Conservation (phyloP, 179 eudicot species). For the Silene coronaria region DNA sequence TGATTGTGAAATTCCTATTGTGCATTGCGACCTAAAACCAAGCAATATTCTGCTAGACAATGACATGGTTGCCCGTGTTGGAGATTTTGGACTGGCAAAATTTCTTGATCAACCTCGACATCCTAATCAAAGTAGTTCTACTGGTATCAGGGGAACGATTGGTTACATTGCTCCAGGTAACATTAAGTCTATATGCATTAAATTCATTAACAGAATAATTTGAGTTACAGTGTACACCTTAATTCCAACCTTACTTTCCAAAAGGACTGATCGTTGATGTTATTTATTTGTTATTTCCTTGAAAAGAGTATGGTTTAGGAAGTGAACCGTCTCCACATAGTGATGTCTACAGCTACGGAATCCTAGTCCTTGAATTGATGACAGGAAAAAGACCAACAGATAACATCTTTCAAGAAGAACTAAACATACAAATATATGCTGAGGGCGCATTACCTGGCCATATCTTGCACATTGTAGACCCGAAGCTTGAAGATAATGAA, state of each 20-base stretch:
- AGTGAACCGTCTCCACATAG: conserved; percentile 11
- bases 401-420: conserved; percentile 10
- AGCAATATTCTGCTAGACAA: conserved; percentile 8
- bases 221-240: too few species aligned
- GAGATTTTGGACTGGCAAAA: conserved; percentile 7
- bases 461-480: conserved; percentile 9
- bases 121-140: not conserved
- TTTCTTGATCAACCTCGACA: not conserved
- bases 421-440: conserved; percentile 22
- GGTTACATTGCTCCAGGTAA: conserved; percentile 20
- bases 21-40: conserved; percentile 14
- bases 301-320: conserved; percentile 26
- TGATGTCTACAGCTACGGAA: conserved; percentile 28
- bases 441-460: conserved; percentile 17
- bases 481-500: conserved; percentile 14
- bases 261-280: not conserved
- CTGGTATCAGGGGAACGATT: conserved; percentile 6
- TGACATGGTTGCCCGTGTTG: conserved; percentile 15
- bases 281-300: not conserved
- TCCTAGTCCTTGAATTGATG: conserved; percentile 24
- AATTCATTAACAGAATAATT: too few species aligned
- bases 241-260: not conserved
- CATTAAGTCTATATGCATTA: not conserved
- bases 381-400: conserved; percentile 22
- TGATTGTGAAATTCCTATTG: conserved; percentile 15